Base-by-base conservation (phyloP, 2,329 filamentous ascomycete genomes). In the Alternaria sp. region DNA sequence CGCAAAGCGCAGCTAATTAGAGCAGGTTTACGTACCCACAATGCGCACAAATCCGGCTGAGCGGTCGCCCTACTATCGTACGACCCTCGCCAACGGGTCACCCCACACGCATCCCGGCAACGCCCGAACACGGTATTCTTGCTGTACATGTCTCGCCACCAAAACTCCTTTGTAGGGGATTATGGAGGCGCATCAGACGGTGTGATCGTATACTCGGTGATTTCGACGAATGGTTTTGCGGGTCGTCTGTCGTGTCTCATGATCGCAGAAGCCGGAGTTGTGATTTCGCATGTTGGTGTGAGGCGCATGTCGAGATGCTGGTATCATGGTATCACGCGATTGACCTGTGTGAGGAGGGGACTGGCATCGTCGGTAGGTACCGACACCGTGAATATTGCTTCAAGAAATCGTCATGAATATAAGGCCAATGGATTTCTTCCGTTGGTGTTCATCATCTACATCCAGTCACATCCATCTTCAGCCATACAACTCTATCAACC, bases 1-100 rank as follows among this genome's bases (percentile, higher is more conserved):
- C 43, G 3, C 14, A 25, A 15, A 14, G 15, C 5, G 18, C 30
- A 53, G 14, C 49, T 45, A 51, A 28, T 8, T 0, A 23, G 23
- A 53, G 49, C 49, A 53, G 49, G 30, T 12, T 53, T 23, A 20
- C 30, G 5, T 23, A 9, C 30, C 33, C 9, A 20, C 18, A 14
- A 11, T 18, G 49, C 49, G 49, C 30, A 18, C 49, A 20, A 18
- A 53, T 9, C 49, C 30, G 30, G 28, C 20, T 25, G 49, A 41
- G 28, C 23, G 53, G 53, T 61, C 54, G 37, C 41, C 26, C 26
- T 30, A 61, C 53, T 15, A 57, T 61, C 58, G 58, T 61, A 61
- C 58, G 58, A 57, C 58, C 10, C 30, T 47, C 45, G 54, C 30
- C 20, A 44, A 57, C 23, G 18, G 20, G 45, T 61, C 58, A 61